Evolutionary conservation across 23 red algal species (phyloP).

Genomic region (Agarophyton chilense): DNA sequence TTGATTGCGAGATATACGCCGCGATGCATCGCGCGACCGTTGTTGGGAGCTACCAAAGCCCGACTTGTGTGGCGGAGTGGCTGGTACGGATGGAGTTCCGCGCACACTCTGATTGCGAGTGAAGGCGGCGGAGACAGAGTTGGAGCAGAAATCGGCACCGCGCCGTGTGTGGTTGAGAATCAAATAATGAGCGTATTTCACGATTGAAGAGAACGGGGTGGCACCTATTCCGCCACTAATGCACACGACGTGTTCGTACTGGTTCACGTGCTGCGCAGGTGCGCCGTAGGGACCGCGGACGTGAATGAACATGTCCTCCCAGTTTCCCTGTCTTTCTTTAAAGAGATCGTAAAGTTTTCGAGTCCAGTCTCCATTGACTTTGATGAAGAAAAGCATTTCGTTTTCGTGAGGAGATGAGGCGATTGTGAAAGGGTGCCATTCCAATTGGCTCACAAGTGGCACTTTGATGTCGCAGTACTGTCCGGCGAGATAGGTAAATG

Average conservation of each 20-base stretch:
- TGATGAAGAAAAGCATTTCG: slow-evolving; percentile 89
- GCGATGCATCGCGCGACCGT: slow-evolving; percentile 17
- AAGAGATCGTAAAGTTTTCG: slow-evolving; percentile 69
- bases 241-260: slow-evolving; percentile 85
- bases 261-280: slow-evolving; percentile 82
- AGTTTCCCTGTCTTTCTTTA: slow-evolving; percentile 9
- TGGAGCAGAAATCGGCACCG: slow-evolving; percentile 44
- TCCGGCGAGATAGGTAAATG: slow-evolving; percentile 70
- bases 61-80: slow-evolving; percentile 20
- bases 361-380: slow-evolving; percentile 88
- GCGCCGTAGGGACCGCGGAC: slow-evolving; percentile 76
- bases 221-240: slow-evolving; percentile 84
- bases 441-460: slow-evolving; percentile 58
- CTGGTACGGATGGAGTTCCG: slow-evolving; percentile 54
- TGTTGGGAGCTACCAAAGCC: neutral
- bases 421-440: slow-evolving; percentile 91
- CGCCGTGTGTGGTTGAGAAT: slow-evolving; percentile 74
- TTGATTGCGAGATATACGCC: slow-evolving; percentile 45
- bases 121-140: slow-evolving; percentile 72
- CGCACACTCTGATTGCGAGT: slow-evolving; percentile 63
- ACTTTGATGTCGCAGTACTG: slow-evolving; percentile 90
- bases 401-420: slow-evolving; percentile 74
- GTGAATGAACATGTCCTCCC: slow-evolving; percentile 57
- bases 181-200: slow-evolving; percentile 69
- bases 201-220: slow-evolving; percentile 79